These are phyloP conservation scores for Berberis vulgaris DNA, from an alignment of 164 flowering plant genomes.

Conservation along the genomic window DNA sequence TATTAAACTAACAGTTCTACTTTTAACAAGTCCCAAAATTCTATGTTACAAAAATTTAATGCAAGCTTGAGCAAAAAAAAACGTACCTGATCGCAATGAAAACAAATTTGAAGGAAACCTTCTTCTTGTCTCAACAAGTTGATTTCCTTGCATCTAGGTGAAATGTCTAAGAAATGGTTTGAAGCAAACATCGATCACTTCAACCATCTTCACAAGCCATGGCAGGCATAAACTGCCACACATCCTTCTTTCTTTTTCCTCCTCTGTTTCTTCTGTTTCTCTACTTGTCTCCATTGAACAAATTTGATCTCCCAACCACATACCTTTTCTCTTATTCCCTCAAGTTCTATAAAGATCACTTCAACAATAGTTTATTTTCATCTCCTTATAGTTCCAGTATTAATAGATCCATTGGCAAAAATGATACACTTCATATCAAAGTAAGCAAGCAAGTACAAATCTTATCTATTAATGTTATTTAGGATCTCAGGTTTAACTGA, in stretches of 20 bases:
- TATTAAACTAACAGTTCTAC: no score
- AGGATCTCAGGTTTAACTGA: not conserved
- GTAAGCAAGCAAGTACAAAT: not conserved
- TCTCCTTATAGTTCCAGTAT: not conserved
- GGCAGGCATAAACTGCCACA: constrained; percentile 4
- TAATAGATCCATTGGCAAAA: no score
- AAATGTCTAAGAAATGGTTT: no score
- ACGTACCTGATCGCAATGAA: no score
- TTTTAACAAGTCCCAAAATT: no score
- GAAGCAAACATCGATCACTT: not conserved
- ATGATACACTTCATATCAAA: not conserved
- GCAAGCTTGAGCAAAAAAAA: no score
- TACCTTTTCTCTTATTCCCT: not conserved
- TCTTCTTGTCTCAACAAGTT: no score
- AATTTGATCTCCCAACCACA: not conserved
- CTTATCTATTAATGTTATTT: not conserved
- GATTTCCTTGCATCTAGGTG: no score
- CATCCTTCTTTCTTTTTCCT: constrained; percentile 5
- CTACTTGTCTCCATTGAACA: constrained; percentile 8
- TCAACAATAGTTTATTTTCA: not conserved
- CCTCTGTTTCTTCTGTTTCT: constrained; percentile 9
- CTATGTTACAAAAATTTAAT: no score
- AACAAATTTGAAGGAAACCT: no score
- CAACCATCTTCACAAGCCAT: constrained; percentile 1
- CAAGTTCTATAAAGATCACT: not conserved